phyloP scores from a whole-genome alignment of 2,329 filamentous ascomycete species.

The Colletotrichum sidae region DNA sequence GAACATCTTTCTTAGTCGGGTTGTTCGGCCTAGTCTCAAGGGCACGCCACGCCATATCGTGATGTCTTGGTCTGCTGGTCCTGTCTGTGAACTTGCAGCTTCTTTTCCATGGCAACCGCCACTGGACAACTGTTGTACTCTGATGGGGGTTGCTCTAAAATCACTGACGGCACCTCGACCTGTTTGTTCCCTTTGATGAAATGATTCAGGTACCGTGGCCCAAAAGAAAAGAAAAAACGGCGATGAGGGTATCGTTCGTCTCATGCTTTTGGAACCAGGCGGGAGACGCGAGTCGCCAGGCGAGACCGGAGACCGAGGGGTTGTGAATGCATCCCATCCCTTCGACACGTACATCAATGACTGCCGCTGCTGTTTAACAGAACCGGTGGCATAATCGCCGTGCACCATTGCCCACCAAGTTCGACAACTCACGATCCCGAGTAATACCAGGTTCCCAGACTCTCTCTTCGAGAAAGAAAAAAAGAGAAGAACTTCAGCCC shows the following conservation, averaged over 20 bases:
- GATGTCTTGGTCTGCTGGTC: background rate
- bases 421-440: too few relatives aligned
- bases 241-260: background rate
- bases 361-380: too few relatives aligned
- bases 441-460: too few relatives aligned
- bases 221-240: too few relatives aligned
- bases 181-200: background rate
- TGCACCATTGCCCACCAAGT: too few relatives aligned
- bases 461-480: too few relatives aligned
- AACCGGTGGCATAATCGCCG: too few relatives aligned
- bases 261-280: background rate
- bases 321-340: background rate
- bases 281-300: background rate
- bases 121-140: background rate
- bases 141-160: too few relatives aligned
- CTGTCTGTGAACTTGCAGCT: background rate
- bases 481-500: too few relatives aligned
- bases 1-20: background rate
- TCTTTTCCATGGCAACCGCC: constrained; percentile 4
- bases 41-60: background rate
- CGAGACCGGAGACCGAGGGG: background rate
- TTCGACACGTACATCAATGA: too few relatives aligned
- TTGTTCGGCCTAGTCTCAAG: background rate
- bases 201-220: background rate
- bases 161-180: too few relatives aligned